Evolutionary conservation across 2,329 filamentous ascomycete genomes (phyloP), one percentile per base, ranked within the genome.

Genomic region (Cladobotryum protrusum): DNA sequence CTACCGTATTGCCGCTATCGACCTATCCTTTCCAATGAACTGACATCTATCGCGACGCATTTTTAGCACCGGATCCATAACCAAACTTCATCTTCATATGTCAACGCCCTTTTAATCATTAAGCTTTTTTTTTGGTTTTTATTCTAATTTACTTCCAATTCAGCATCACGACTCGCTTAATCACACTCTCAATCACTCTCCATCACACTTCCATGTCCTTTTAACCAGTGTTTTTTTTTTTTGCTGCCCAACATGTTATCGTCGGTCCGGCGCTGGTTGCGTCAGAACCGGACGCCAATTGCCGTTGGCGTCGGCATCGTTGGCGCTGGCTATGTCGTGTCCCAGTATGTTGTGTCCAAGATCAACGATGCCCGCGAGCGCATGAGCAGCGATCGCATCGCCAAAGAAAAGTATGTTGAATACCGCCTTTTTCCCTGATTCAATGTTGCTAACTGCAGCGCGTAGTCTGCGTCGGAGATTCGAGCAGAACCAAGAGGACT

Each of bases 401-500:
- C 92, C 47, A 91, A 92, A 67, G 93, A 99, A 73, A 99, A 99
- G 92, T 96, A 29, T 29, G 24, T 9, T 8, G 24, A 29, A 29
- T 34, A 13, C 35, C 19, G 15, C 12, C 29, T 41, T 9, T 32
- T 20, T 5, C 17, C 19, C 49, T 46, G 35, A 47, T 41, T n/a
- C 12, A 15, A 20, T 39, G 33, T 12, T 29, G 24, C 24, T 29
- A 29, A 29, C 24, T 18, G 17, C 43, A 18, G n/a, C n/a, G 13
- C 46, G 13, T 36, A 97, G 92, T 69, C 81, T 99, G 54, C 90
- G 91, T 46, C 87, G 93, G 52, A 87, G 93, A 63, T 99, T 99
- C 72, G 89, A 97, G 68, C 93, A 99, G 71, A 99, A 99, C 69
- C 93, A 99, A 67, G 92, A 96, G 66, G 93, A 99, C 70, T 99